Evolutionary conservation across 345 rosid genomes (phyloP).

Genomic region (Salix suchowensis): DNA sequence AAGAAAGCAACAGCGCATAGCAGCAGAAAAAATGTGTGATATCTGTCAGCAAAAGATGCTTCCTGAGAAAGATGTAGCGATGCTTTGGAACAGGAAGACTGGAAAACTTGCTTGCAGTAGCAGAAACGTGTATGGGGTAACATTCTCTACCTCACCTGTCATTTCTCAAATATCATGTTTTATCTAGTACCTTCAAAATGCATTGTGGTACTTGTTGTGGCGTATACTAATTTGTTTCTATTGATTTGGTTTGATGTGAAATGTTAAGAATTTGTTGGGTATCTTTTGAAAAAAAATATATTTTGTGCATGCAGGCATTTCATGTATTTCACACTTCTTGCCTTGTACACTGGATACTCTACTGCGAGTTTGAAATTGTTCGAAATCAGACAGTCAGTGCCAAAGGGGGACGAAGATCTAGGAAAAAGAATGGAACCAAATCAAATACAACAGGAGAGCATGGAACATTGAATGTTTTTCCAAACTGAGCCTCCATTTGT

Average conservation of each 20-base stretch:
- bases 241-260: not conserved
- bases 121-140: constrained; percentile 76
- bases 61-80: constrained; percentile 74
- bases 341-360: constrained; percentile 82
- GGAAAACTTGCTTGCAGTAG: constrained; percentile 78
- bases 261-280: not conserved
- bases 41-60: constrained; percentile 90
- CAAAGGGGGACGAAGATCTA: too few species aligned
- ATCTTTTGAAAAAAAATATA: not conserved
- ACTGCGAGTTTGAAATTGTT: constrained; percentile 65
- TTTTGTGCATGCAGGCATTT: constrained; percentile 51
- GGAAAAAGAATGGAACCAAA: too few species aligned
- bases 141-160: constrained; percentile 5
- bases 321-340: constrained; percentile 89
- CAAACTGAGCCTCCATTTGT: not conserved
- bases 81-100: constrained; percentile 70
- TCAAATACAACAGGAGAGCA: constrained; percentile 23
- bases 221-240: not conserved
- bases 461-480: constrained; percentile 25
- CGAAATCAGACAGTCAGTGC: constrained; percentile 28
- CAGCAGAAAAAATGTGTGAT: constrained; percentile 85
- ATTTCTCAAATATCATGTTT: constrained; percentile 8
- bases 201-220: not conserved
- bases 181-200: not conserved
- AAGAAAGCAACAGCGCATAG: too few species aligned